phyloP scores from a whole-genome alignment of 2,329 filamentous ascomycete genomes.

The Fusarium sacchari region DNA sequence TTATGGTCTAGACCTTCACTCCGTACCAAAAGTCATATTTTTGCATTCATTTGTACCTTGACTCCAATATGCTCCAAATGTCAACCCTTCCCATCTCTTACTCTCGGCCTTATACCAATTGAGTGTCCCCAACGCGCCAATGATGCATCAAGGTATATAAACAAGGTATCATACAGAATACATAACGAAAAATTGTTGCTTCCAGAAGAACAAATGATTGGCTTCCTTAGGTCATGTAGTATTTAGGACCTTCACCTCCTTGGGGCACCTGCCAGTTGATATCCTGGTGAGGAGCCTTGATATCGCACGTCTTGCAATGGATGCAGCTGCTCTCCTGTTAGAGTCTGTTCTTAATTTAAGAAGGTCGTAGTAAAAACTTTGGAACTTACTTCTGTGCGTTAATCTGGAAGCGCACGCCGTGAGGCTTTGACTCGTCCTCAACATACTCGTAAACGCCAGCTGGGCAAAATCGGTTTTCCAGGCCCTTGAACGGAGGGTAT shows the following conservation, averaged over 20 bases:
- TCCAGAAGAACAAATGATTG: neutral
- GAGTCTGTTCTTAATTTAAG: neutral
- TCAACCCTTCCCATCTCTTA: conserved; percentile 21
- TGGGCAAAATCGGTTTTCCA: conserved; percentile 97
- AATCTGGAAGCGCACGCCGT: conserved; percentile 96
- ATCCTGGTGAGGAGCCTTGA: conserved; percentile 95
- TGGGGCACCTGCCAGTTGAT: conserved; percentile 98
- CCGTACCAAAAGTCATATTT: conserved; percentile 8
- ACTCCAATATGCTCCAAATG: conserved; percentile 35
- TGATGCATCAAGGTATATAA: conserved; percentile 39
- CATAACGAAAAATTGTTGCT: conserved; percentile 12
- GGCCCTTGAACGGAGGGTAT: conserved; percentile 87
- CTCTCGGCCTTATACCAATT: conserved; percentile 4
- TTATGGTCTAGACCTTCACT: neutral
- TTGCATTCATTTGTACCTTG: conserved; percentile 9
- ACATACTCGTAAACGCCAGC: conserved; percentile 98
- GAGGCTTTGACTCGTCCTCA: conserved; percentile 85
- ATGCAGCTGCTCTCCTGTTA: conserved; percentile 75
- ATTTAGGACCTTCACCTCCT: conserved; percentile 82
- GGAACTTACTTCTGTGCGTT: conserved; percentile 92
- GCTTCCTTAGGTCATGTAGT: conserved; percentile 69
- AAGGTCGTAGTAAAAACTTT: too few relatives aligned
- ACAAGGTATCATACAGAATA: conserved; percentile 43
- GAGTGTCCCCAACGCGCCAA: conserved; percentile 30
- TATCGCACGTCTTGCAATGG: conserved; percentile 99